Evolutionary conservation across 495 filamentous ascomycete species (phyloP).

Genomic region (Neurospora africana): DNA sequence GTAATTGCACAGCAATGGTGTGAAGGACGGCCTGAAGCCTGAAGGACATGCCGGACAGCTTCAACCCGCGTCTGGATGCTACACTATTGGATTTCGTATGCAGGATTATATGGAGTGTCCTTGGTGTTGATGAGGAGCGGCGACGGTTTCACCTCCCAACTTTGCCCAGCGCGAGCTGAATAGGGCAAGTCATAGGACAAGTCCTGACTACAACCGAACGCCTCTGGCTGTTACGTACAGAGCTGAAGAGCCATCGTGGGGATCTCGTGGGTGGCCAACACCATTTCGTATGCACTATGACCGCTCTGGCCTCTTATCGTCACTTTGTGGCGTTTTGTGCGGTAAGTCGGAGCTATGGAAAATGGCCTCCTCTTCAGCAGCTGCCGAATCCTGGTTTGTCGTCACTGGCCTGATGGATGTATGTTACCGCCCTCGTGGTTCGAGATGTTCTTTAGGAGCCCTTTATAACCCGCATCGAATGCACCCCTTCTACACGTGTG

Average conservation of each 20-base stretch:
- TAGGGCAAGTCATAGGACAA: background rate
- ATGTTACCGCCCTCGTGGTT: conserved; percentile 2
- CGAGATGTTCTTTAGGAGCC: conserved; percentile 7
- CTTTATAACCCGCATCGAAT: background rate
- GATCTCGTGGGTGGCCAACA: background rate
- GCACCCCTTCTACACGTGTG: background rate
- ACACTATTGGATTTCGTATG: background rate
- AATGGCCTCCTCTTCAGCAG: background rate
- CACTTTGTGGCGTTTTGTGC: background rate
- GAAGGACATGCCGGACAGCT: background rate
- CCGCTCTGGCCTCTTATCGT: background rate
- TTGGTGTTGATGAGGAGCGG: background rate
- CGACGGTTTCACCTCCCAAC: background rate
- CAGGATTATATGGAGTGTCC: background rate
- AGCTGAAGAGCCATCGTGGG: background rate
- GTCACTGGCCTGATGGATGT: background rate
- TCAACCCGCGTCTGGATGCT: background rate
- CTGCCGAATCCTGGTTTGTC: background rate
- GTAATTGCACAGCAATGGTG: background rate
- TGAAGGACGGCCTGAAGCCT: background rate
- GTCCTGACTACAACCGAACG: background rate
- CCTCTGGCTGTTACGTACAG: conserved; percentile 2
- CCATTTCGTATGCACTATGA: background rate
- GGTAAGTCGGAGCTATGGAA: background rate
- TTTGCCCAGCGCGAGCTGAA: background rate